A percentile compares a stretch with the other conserved stretches of the same genome.
Conservation (phyloP, 306 rosid species). For the Bauhinia variegata region DNA sequence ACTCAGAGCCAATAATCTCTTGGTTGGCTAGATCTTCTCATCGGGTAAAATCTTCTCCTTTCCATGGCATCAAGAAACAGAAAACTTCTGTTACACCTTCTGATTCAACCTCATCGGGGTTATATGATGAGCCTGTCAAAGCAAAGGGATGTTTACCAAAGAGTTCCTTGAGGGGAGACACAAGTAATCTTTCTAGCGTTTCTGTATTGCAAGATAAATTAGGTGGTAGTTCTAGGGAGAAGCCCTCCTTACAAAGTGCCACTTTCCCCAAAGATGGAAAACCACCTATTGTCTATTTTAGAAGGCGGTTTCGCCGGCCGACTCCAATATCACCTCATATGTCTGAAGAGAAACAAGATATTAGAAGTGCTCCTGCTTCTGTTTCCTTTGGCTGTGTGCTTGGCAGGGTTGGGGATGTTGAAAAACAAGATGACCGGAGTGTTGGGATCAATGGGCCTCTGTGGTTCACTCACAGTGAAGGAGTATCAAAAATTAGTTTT, state of each 20-base stretch:
- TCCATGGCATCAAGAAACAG: slow-evolving; percentile 65
- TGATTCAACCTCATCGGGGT: slow-evolving; percentile 46
- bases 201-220: slow-evolving; percentile 50
- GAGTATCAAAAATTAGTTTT: slow-evolving; percentile 48
- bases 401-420: slow-evolving; percentile 35
- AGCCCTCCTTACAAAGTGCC: slow-evolving; percentile 47
- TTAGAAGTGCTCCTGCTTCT: slow-evolving; percentile 40
- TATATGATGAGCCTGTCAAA: slow-evolving; percentile 48
- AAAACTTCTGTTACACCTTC: slow-evolving; percentile 52
- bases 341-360: slow-evolving; percentile 37
- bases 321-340: slow-evolving; percentile 44
- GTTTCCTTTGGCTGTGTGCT: slow-evolving; percentile 27
- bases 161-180: slow-evolving; percentile 41
- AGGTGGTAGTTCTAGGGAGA: slow-evolving; percentile 46
- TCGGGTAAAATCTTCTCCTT: slow-evolving; percentile 61
- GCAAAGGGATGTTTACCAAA: slow-evolving; percentile 34
- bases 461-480: slow-evolving; percentile 59
- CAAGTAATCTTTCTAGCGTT: slow-evolving; percentile 39
- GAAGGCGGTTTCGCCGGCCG: slow-evolving; percentile 67
- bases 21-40: slow-evolving; percentile 79
- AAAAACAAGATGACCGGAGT: slow-evolving; percentile 39
- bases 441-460: slow-evolving; percentile 49
- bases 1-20: slow-evolving; percentile 91
- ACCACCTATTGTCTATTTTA: slow-evolving; percentile 75
- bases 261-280: slow-evolving; percentile 49